These are phyloP conservation scores for Monilinia laxa DNA, from an alignment of 2,329 filamentous ascomycete species.

Conservation along the genomic window DNA sequence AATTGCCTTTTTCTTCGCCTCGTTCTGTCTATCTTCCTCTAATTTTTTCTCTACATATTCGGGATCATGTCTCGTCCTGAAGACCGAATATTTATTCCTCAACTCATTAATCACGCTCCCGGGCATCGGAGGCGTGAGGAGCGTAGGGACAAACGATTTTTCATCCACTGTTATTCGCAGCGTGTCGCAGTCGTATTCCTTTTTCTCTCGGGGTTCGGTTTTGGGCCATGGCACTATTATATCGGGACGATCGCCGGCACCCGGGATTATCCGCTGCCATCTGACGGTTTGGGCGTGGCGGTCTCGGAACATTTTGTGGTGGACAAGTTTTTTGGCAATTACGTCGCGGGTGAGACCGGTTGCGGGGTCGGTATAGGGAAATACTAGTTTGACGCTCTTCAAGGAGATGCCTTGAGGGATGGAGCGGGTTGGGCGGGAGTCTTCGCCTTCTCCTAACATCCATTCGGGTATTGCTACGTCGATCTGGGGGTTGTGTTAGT, in stretches of 20 bases:
- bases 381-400: constrained; percentile 75
- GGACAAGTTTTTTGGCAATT: constrained; percentile 70
- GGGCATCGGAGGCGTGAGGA: constrained; percentile 78
- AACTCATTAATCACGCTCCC: constrained; percentile 78
- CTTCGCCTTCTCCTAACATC: constrained; percentile 43
- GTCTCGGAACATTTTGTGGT: constrained; percentile 51
- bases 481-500: constrained; percentile 39
- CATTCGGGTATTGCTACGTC: constrained; percentile 46
- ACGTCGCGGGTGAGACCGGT: constrained; percentile 69
- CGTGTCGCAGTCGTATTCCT: constrained; percentile 67
- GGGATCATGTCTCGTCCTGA: constrained; percentile 75
- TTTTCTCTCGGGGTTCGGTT: constrained; percentile 48
- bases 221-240: constrained; percentile 76
- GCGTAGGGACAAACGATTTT: constrained; percentile 72
- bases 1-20: constrained; percentile 36
- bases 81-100: constrained; percentile 76
- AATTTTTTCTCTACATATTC: constrained; percentile 68
- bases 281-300: constrained; percentile 49
- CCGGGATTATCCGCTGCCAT: constrained; percentile 63
- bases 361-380: constrained; percentile 65
- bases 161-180: constrained; percentile 72
- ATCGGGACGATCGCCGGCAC: constrained; percentile 53
- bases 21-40: constrained; percentile 53
- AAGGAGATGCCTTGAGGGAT: constrained; percentile 53
- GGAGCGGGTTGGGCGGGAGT: constrained; percentile 44